These are phyloP conservation scores for Pyricularia sp. DNA, from an alignment of 2,329 filamentous ascomycete genomes.

Conservation along the genomic window DNA sequence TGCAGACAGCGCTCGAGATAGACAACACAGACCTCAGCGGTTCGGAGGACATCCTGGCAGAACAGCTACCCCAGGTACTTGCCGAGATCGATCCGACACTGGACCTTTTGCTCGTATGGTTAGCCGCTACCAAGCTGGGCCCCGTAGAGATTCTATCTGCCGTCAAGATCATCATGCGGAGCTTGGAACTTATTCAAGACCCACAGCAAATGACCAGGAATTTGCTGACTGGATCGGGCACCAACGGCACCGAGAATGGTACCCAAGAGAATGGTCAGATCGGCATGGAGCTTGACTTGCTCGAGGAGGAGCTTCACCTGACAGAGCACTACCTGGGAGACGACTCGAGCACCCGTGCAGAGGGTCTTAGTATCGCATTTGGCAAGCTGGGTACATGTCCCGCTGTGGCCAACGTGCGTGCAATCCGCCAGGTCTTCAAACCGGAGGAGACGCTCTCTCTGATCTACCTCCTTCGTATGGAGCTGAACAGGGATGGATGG, in stretches of 20 bases:
- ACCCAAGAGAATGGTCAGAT: slow-evolving; percentile 23
- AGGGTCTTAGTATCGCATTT: slow-evolving; percentile 58
- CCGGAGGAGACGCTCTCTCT: slow-evolving; percentile 62
- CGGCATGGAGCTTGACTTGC: slow-evolving; percentile 47
- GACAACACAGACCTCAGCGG: slow-evolving; percentile 32
- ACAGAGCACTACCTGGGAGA: slow-evolving; percentile 59
- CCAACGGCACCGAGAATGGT: slow-evolving; percentile 14
- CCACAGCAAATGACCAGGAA: slow-evolving; percentile 22
- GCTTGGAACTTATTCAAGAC: slow-evolving; percentile 50
- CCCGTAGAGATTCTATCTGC: slow-evolving; percentile 57
- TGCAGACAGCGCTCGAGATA: slow-evolving; percentile 46
- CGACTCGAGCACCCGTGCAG: slow-evolving; percentile 52
- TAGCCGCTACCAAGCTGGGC: slow-evolving; percentile 56
- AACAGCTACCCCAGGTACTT: slow-evolving; percentile 53
- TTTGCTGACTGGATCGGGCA: slow-evolving; percentile 20
- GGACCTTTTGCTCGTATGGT: slow-evolving; percentile 54
- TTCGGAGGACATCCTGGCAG: slow-evolving; percentile 39
- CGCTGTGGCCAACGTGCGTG: slow-evolving; percentile 46
- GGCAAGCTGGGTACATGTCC: slow-evolving; percentile 61
- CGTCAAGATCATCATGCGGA: slow-evolving; percentile 58
- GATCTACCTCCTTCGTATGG: slow-evolving; percentile 62
- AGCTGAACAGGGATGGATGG: slow-evolving; percentile 69
- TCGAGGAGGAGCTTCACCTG: slow-evolving; percentile 56
- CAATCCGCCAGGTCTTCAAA: slow-evolving; percentile 53
- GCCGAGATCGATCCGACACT: slow-evolving; percentile 59